Evolutionary conservation across 73 alveolate genomes (phyloP).

Genomic region (Paramecium pentaurelia): DNA sequence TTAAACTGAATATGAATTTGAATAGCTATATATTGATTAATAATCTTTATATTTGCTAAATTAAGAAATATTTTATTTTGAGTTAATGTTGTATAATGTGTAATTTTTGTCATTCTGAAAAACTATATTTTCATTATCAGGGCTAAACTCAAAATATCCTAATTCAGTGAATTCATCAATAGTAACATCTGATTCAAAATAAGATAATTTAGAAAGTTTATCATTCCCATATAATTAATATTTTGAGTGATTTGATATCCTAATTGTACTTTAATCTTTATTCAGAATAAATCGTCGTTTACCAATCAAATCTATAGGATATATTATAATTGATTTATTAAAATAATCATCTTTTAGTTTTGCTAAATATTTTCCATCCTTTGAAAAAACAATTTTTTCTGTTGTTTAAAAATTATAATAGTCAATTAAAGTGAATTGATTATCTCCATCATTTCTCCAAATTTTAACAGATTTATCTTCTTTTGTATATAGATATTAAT

Average conservation of each 20-base stretch:
- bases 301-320: neutral
- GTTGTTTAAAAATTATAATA: neutral
- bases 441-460: neutral
- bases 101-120: neutral
- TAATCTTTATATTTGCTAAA: too few relatives aligned
- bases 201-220: neutral
- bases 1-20: too few relatives aligned
- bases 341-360: neutral
- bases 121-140: neutral
- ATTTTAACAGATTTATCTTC: neutral
- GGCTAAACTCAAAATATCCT: neutral
- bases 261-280: neutral
- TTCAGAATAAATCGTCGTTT: too few relatives aligned
- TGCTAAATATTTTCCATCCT: neutral
- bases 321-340: too few relatives aligned
- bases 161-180: neutral
- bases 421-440: neutral
- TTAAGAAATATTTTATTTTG: too few relatives aligned
- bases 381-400: neutral
- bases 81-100: neutral
- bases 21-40: too few relatives aligned
- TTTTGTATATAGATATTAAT: neutral
- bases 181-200: neutral
- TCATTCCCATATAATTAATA: neutral
- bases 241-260: neutral